A percentile compares a stretch with the other conserved stretches of the same genome.
These are phyloP conservation scores for Patellifolia procumbens DNA, from an alignment of 179 eudicot genomes.

Conservation along the genomic window DNA sequence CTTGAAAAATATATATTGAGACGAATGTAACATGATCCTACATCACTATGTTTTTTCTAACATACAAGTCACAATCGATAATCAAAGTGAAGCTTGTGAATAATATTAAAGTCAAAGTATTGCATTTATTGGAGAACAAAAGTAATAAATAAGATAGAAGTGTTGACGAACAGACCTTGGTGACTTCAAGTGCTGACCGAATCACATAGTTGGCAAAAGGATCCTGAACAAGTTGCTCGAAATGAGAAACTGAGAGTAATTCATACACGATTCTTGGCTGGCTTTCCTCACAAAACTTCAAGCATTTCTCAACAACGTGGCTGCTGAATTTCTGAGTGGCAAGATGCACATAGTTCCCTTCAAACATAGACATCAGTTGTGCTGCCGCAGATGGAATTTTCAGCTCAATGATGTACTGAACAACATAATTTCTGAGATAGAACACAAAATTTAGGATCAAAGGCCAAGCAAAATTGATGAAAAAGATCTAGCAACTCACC, in stretches of 20 bases:
- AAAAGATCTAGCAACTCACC: neutral
- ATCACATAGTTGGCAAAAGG: constrained; percentile 80
- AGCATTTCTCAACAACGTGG: constrained; percentile 75
- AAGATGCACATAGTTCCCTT: constrained; percentile 57
- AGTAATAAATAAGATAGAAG: neutral
- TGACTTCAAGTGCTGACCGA: constrained; percentile 58
- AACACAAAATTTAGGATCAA: constrained; percentile 12
- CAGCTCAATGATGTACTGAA: constrained; percentile 64
- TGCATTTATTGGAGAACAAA: no score
- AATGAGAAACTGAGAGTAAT: constrained; percentile 52
- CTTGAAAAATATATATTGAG: no score
- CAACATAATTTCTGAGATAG: constrained; percentile 65
- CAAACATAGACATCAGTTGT: constrained; percentile 48
- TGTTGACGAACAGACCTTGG: constrained; percentile 48
- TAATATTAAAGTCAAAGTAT: no score
- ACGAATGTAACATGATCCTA: no score
- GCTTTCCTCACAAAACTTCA: constrained; percentile 47
- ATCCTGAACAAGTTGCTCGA: constrained; percentile 72
- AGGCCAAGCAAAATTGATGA: neutral
- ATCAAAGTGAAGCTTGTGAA: no score
- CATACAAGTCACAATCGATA: no score
- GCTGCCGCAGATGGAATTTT: constrained; percentile 51
- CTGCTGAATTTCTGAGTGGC: constrained; percentile 78
- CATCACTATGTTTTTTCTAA: no score
- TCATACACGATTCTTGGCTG: constrained; percentile 59